Percentiles rank a stretch among this genome's conserved stretches.
phyloP scores from a whole-genome alignment of 306 rosid genomes.

The Trichosanthes truncata region DNA sequence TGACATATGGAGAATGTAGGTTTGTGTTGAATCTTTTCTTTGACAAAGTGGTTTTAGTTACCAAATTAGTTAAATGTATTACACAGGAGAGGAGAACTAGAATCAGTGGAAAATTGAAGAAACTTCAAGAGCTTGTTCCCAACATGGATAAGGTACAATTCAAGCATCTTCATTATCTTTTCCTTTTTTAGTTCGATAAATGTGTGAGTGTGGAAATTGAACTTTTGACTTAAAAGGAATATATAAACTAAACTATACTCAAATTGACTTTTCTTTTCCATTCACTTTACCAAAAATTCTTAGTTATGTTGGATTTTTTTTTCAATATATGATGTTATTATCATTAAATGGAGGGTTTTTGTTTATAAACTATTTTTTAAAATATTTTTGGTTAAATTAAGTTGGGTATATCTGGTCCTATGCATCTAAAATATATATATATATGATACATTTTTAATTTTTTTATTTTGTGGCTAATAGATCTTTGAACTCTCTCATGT shows the following conservation, averaged over 20 bases:
- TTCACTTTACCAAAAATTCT: too few relatives aligned
- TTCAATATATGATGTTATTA: too few relatives aligned
- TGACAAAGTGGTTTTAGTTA: not conserved
- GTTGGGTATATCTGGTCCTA: too few relatives aligned
- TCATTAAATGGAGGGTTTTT: too few relatives aligned
- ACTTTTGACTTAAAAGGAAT: not conserved
- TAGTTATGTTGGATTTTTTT: too few relatives aligned
- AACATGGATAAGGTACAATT: constrained; percentile 89
- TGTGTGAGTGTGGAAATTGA: too few relatives aligned
- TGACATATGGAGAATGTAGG: not conserved
- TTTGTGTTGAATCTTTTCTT: not conserved
- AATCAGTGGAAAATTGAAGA: constrained; percentile 82
- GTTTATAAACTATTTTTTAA: not conserved
- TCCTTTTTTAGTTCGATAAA: not conserved
- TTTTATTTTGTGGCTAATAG: too few relatives aligned
- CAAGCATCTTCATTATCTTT: not conserved
- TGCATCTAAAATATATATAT: too few relatives aligned
- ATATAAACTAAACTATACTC: too few relatives aligned
- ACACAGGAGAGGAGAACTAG: constrained; percentile 81
- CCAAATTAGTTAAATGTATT: not conserved
- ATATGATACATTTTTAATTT: too few relatives aligned
- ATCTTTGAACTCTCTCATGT: too few relatives aligned
- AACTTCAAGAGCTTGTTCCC: constrained; percentile 88
- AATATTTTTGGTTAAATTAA: not conserved
- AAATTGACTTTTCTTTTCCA: too few relatives aligned